phyloP scores from a whole-genome alignment of 441 rosid genomes.

The Syzygium syzygioides region DNA sequence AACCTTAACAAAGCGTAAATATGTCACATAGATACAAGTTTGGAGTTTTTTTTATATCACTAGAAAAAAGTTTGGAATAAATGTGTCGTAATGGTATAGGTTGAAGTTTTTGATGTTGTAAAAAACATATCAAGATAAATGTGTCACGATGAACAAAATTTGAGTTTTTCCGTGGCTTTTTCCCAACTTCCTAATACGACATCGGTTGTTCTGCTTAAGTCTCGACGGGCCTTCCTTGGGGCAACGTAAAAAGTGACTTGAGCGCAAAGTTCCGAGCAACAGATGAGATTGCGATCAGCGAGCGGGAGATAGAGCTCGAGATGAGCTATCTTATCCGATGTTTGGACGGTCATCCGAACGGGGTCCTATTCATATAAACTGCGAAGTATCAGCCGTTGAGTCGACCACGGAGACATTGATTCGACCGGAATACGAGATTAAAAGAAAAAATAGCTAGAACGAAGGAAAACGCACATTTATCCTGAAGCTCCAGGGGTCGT shows the following conservation, averaged over 20 bases:
- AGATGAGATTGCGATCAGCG: accelerated
- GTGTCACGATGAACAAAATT: no score
- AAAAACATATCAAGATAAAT: no score
- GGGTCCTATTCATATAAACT: not conserved
- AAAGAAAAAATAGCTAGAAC: accelerated
- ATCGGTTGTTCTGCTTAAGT: accelerated
- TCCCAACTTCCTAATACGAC: no score
- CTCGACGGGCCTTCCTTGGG: not conserved
- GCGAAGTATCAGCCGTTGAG: not conserved
- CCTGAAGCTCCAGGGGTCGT: not conserved
- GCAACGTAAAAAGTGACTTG: not conserved
- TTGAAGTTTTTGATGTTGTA: no score
- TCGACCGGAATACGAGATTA: not conserved
- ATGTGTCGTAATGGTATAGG: no score
- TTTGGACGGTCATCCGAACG: not conserved
- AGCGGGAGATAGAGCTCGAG: not conserved
- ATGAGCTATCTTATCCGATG: not conserved
- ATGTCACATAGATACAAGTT: no score
- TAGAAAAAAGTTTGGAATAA: no score
- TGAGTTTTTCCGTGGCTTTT: no score
- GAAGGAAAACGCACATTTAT: not conserved
- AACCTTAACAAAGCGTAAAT: no score
- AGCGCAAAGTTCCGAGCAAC: accelerated
- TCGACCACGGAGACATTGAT: not conserved
- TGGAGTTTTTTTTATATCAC: no score